A percentile compares a stretch with the other conserved stretches of the same genome.
phyloP scores from a whole-genome alignment of 352 stramenopile species.

The Globisporangium irregulare region DNA sequence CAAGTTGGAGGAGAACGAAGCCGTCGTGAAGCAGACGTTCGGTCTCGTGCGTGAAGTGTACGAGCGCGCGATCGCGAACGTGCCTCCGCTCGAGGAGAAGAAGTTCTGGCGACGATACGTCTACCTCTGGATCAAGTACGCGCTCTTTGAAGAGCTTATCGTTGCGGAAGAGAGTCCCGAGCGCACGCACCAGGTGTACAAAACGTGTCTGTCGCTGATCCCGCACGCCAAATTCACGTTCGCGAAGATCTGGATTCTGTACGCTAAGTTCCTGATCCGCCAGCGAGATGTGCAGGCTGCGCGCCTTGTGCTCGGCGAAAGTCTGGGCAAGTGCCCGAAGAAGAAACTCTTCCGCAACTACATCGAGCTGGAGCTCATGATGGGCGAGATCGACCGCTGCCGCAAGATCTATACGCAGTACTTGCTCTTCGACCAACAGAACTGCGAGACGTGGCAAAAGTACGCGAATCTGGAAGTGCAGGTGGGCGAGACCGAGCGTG shows the following conservation, averaged over 20 bases:
- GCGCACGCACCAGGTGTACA: conserved; percentile 92
- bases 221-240: conserved; percentile 97
- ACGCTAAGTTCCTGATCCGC: conserved; percentile 96
- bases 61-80: conserved; percentile 93
- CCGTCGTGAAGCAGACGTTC: conserved; percentile 44
- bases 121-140: conserved; percentile 99
- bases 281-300: conserved; percentile 91
- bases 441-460: conserved; percentile 94
- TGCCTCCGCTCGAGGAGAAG: conserved; percentile 95
- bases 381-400: conserved; percentile 98
- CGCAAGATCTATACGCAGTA: conserved; percentile 88
- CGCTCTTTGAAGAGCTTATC: conserved; percentile 96
- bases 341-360: conserved; percentile 92
- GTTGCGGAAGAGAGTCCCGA: conserved; percentile 52
- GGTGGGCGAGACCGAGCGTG: conserved; percentile 93
- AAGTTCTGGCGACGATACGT: conserved; percentile 98
- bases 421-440: conserved; percentile 79
- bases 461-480: conserved; percentile 96
- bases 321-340: conserved; percentile 93
- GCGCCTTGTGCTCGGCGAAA: conserved; percentile 91
- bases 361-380: conserved; percentile 95
- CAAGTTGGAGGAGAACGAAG: conserved; percentile 95
- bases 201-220: conserved; percentile 92
- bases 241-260: conserved; percentile 98
- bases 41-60: conserved; percentile 92